A percentile compares a stretch with the other conserved stretches of the same genome.
These are phyloP conservation scores for Ochetophila trinervis DNA, from an alignment of 306 rosid species.

Conservation along the genomic window DNA sequence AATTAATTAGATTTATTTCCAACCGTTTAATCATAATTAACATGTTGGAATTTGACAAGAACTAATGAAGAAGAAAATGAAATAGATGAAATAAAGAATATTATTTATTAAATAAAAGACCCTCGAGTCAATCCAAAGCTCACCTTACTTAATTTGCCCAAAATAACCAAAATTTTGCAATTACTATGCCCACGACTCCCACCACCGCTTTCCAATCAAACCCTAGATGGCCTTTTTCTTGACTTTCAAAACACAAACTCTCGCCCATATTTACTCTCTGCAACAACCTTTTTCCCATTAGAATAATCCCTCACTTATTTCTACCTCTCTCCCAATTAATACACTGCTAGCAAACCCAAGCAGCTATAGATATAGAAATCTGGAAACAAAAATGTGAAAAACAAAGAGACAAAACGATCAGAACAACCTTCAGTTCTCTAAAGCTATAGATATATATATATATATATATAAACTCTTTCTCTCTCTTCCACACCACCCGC, in stretches of 20 bases:
- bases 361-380: conserved; percentile 14
- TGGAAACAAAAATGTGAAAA: conserved; percentile 3
- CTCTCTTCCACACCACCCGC: conserved; percentile 20
- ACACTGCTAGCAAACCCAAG: conserved; percentile 31
- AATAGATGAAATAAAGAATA: conserved; percentile 22
- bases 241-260: conserved; percentile 60
- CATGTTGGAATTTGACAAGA: conserved; percentile 11
- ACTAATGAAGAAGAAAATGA: conserved; percentile 17
- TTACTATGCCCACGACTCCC: conserved; percentile 56
- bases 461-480: conserved; percentile 10
- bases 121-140: conserved; percentile 97
- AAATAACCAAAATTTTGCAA: conserved; percentile 56
- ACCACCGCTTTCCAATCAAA: conserved; percentile 76
- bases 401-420: conserved; percentile 45
- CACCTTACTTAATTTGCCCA: conserved; percentile 31
- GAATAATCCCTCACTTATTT: conserved; percentile 61
- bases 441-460: conserved; percentile 22
- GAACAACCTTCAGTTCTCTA: conserved; percentile 38
- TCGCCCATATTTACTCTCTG: conserved; percentile 57
- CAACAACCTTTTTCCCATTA: conserved; percentile 88
- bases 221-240: conserved; percentile 35
- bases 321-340: conserved; percentile 38
- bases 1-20: not conserved
- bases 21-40: not conserved
- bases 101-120: conserved; percentile 59